These are phyloP conservation scores for Mortierella alpina DNA, from an alignment of 192 early-diverging fungal genomes.

Conservation along the genomic window DNA sequence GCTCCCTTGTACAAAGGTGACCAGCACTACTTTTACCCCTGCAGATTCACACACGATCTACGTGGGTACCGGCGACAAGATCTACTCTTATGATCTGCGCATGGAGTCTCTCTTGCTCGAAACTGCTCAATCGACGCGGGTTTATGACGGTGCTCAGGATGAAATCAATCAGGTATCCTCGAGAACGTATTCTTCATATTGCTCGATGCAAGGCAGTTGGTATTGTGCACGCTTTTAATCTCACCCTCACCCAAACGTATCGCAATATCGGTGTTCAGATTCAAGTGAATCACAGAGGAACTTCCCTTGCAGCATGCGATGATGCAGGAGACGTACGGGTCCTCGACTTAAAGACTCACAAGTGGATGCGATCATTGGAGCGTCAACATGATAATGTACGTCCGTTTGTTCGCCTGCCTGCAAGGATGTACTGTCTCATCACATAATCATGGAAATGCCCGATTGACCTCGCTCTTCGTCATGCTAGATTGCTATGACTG, in stretches of 20 bases:
- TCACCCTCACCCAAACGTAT: neutral
- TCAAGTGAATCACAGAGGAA: slow-evolving; percentile 60
- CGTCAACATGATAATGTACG: slow-evolving; percentile 62
- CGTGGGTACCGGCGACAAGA: slow-evolving; percentile 36
- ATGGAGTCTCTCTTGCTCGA: slow-evolving; percentile 51
- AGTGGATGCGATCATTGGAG: slow-evolving; percentile 52
- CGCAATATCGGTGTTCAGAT: slow-evolving; percentile 41
- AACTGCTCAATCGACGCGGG: slow-evolving; percentile 26
- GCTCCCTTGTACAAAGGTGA: slow-evolving; percentile 6
- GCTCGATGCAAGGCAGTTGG: neutral
- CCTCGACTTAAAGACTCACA: slow-evolving; percentile 59
- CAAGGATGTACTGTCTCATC: neutral
- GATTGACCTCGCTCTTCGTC: neutral
- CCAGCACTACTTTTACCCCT: slow-evolving; percentile 29
- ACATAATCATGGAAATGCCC: neutral
- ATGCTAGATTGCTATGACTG: slow-evolving; percentile 61
- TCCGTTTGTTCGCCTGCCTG: neutral
- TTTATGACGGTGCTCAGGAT: slow-evolving; percentile 58
- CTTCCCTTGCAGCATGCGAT: slow-evolving; percentile 57
- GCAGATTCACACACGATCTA: slow-evolving; percentile 39
- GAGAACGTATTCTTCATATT: neutral
- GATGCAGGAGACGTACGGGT: slow-evolving; percentile 61
- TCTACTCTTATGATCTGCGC: slow-evolving; percentile 57
- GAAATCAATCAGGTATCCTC: slow-evolving; percentile 61
- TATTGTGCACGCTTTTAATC: neutral